phyloP scores from a whole-genome alignment of 1,139 yeast species.

The Candida labiduridarum region DNA sequence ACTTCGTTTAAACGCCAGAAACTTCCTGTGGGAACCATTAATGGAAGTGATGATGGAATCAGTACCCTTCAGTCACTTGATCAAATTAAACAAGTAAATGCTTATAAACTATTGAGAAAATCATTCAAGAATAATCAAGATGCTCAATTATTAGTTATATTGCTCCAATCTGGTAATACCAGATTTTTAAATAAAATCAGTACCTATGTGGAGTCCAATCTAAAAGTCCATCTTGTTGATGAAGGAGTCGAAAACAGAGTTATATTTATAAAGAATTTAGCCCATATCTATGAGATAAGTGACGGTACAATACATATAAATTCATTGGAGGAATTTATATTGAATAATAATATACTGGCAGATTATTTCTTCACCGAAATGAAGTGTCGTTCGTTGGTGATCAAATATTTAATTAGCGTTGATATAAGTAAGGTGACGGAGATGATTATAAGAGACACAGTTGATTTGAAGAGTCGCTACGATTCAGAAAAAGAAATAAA shows the following conservation, averaged over 20 bases:
- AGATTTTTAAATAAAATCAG: slow-evolving; percentile 8
- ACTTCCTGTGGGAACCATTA: not conserved
- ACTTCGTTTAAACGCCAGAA: not conserved
- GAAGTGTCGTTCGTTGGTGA: slow-evolving; percentile 3
- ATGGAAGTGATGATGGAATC: not conserved
- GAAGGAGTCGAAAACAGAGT: slow-evolving; percentile 3
- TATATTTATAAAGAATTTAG: slow-evolving; percentile 5
- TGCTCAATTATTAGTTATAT: slow-evolving; percentile 7
- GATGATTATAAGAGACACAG: slow-evolving; percentile 7
- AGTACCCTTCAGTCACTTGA: slow-evolving; percentile 4
- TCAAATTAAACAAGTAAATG: slow-evolving; percentile 8
- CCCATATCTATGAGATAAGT: slow-evolving; percentile 8
- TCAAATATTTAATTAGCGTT: slow-evolving; percentile 3
- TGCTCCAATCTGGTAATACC: slow-evolving; percentile 9
- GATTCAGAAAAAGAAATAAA: not conserved
- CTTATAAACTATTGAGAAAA: slow-evolving; percentile 12
- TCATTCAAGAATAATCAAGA: slow-evolving; percentile 5
- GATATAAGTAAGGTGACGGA: not conserved
- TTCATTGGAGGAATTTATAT: slow-evolving; percentile 10
- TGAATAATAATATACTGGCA: not conserved
- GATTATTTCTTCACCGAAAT: slow-evolving; percentile 3
- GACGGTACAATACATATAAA: slow-evolving; percentile 13
- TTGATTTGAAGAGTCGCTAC: not conserved
- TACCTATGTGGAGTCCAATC: slow-evolving; percentile 7
- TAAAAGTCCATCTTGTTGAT: not conserved